phyloP scores from a whole-genome alignment of 352 stramenopile genomes.

The Blastocystis hominis region DNA sequence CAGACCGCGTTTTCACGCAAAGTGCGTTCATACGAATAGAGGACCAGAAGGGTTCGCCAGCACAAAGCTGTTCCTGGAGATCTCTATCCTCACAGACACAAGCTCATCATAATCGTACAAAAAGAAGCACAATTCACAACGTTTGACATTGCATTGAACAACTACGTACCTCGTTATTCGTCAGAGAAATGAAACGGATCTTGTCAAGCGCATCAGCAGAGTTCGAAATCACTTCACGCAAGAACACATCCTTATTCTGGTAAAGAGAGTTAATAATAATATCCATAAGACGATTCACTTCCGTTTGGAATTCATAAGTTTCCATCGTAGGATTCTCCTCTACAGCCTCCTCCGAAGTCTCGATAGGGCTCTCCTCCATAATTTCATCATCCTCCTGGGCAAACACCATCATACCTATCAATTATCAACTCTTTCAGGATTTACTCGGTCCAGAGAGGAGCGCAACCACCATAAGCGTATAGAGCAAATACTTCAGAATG shows the following conservation, averaged over 20 bases:
- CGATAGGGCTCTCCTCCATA: background rate
- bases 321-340: slow-evolving; percentile 62
- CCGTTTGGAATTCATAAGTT: slow-evolving; percentile 82
- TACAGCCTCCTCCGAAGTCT: background rate
- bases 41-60: slow-evolving; percentile 63
- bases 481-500: background rate
- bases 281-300: slow-evolving; percentile 95
- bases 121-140: background rate
- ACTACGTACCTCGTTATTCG: slow-evolving; percentile 66
- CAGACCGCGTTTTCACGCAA: background rate
- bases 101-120: too few species aligned
- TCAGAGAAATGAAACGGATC: slow-evolving; percentile 90
- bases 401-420: background rate
- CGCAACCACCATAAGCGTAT: background rate
- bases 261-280: slow-evolving; percentile 98
- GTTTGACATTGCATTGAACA: background rate
- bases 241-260: slow-evolving; percentile 93
- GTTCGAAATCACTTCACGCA: slow-evolving; percentile 97
- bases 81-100: background rate
- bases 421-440: background rate
- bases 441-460: background rate
- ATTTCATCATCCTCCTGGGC: background rate
- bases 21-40: background rate
- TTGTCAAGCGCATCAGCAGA: slow-evolving; percentile 96
- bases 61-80: slow-evolving; percentile 60